These are phyloP conservation scores for Xylariomycetidae sp. DNA, from an alignment of 2,329 filamentous ascomycete genomes.

Conservation along the genomic window DNA sequence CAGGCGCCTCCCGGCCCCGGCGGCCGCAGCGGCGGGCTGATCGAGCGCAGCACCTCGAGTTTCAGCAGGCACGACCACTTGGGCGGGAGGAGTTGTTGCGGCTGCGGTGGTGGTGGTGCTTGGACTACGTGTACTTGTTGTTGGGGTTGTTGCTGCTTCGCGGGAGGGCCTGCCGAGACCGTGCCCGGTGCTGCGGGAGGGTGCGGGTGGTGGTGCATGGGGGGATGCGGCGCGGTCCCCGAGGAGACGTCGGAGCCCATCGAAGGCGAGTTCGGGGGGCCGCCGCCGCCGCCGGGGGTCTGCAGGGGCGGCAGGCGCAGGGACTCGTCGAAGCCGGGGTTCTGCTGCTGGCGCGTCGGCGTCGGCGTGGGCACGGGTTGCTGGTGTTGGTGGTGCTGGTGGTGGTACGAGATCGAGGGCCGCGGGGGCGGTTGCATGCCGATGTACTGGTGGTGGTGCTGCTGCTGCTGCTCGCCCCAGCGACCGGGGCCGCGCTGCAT, in stretches of 20 bases:
- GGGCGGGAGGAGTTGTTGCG: slow-evolving; percentile 6
- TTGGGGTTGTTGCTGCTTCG: slow-evolving; percentile 6
- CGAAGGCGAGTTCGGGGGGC: slow-evolving; percentile 24
- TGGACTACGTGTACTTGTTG: slow-evolving; percentile 2
- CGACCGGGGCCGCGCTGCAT: slow-evolving; percentile 14
- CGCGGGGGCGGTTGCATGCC: slow-evolving; percentile 52
- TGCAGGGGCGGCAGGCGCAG: slow-evolving; percentile 49
- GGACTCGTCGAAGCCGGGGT: slow-evolving; percentile 45
- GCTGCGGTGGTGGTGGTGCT: slow-evolving; percentile 4
- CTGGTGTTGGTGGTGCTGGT: neutral
- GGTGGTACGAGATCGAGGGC: slow-evolving; percentile 29
- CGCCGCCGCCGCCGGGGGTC: too few species aligned
- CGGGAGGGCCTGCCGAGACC: too few species aligned
- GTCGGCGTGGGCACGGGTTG: slow-evolving; percentile 23
- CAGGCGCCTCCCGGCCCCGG: slow-evolving; percentile 25
- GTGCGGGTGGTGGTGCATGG: too few species aligned
- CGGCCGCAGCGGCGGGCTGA: slow-evolving; percentile 60
- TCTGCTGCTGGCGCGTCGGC: slow-evolving; percentile 35
- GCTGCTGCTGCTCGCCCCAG: slow-evolving; percentile 6
- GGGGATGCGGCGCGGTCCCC: too few species aligned
- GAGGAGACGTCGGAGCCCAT: too few species aligned
- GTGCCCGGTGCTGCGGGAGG: too few species aligned
- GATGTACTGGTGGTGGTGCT: slow-evolving; percentile 33
- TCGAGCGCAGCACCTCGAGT: slow-evolving; percentile 67
- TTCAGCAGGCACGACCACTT: slow-evolving; percentile 67